A percentile compares a stretch with the other conserved stretches of the same genome.
phyloP scores from a whole-genome alignment of 228 moss, liverwort and hornwort species.

The Sphagnum magellanicum region DNA sequence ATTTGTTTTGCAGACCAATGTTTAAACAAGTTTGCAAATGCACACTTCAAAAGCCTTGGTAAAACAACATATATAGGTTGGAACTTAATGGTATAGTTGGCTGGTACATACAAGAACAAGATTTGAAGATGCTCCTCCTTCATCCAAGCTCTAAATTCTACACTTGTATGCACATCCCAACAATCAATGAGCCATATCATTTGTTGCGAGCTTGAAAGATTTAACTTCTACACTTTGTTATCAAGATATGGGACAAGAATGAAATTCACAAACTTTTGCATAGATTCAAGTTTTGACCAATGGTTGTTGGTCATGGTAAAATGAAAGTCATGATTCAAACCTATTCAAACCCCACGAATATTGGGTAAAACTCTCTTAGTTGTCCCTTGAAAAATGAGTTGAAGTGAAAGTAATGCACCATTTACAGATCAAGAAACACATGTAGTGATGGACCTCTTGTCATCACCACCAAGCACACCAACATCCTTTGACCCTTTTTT shows the following conservation, averaged over 20 bases:
- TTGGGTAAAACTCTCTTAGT: background rate
- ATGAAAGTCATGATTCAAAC: background rate
- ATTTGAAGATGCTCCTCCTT: background rate
- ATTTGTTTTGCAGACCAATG: too few relatives aligned
- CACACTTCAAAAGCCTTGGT: background rate
- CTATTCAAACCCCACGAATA: too few relatives aligned
- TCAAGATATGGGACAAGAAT: background rate
- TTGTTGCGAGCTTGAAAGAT: too few relatives aligned
- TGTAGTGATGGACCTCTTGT: background rate
- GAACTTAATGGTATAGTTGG: background rate
- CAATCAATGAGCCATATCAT: too few relatives aligned
- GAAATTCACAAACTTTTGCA: background rate
- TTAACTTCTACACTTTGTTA: too few relatives aligned
- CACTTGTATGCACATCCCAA: too few relatives aligned
- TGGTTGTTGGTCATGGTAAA: background rate
- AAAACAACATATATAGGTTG: background rate
- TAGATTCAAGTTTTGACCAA: background rate
- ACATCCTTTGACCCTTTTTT: background rate
- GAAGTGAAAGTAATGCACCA: background rate
- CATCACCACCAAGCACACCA: background rate
- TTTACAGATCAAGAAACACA: background rate
- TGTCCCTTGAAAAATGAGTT: background rate
- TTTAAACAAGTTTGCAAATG: background rate
- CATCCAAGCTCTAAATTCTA: background rate
- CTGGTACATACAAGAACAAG: background rate